These are phyloP conservation scores for Boletus huronensis DNA, from an alignment of 768 basidiomycete genomes.

Conservation along the genomic window DNA sequence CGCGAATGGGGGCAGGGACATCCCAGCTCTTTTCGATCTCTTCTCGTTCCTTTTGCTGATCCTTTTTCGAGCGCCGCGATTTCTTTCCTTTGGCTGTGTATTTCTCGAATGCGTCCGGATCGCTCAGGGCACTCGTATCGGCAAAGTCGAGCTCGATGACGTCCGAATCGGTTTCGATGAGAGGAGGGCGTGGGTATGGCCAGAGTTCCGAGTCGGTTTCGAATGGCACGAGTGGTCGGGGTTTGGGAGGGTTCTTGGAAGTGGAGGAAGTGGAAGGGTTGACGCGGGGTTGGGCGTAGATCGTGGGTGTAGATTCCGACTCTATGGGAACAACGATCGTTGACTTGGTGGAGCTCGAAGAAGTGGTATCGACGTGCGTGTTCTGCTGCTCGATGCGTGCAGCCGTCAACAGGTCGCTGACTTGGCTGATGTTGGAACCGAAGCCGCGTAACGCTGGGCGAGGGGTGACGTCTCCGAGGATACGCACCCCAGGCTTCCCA, in stretches of 20 bases:
- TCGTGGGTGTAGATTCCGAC: conserved; percentile 9
- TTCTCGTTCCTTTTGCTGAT: conserved; percentile 38
- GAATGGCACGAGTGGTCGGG: conserved; percentile 55
- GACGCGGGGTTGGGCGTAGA: conserved; percentile 12
- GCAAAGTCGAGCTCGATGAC: conserved; percentile 75
- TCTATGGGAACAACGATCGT: background rate
- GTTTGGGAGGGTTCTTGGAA: conserved; percentile 22
- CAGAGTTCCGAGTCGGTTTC: conserved; percentile 63
- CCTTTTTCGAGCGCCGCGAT: conserved; percentile 29
- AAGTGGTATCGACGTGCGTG: conserved; percentile 1
- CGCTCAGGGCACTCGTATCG: conserved; percentile 70
- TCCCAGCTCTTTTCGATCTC: conserved; percentile 66
- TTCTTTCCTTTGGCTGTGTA: conserved; percentile 25
- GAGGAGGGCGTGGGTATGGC: conserved; percentile 58
- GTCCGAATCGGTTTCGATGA: conserved; percentile 45
- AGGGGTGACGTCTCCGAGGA: conserved; percentile 58
- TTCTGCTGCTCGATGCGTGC: conserved; percentile 21
- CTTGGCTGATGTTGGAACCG: conserved; percentile 31
- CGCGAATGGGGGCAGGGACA: conserved; percentile 35
- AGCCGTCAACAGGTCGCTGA: conserved; percentile 27
- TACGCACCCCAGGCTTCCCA: conserved; percentile 14
- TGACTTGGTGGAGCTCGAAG: background rate
- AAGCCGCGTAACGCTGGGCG: conserved; percentile 43
- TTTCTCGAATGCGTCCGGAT: conserved; percentile 54
- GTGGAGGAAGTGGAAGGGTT: conserved; percentile 8